Conservation (phyloP, 2,329 filamentous ascomycete species). For the Stemphylium beticola region DNA sequence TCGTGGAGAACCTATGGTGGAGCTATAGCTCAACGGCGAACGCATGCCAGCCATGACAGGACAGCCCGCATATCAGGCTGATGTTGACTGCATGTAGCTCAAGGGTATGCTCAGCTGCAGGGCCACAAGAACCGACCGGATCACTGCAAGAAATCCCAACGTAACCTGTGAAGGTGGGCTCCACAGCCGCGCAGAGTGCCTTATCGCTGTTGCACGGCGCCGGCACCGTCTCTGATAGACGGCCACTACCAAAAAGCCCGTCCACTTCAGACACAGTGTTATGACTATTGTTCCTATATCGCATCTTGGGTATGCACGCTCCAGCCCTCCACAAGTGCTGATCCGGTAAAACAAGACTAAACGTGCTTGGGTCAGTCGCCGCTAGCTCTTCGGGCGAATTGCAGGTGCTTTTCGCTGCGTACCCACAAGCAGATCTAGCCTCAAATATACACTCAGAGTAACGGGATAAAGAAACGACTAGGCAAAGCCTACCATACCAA, state of each 20-base stretch:
- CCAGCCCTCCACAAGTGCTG: slow-evolving; percentile 33
- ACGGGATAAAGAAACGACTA: slow-evolving; percentile 46
- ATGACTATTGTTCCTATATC: slow-evolving; percentile 31
- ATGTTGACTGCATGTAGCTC: slow-evolving; percentile 31
- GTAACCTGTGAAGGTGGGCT: slow-evolving; percentile 24
- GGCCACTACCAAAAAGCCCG: slow-evolving; percentile 19
- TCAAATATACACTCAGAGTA: slow-evolving; percentile 37
- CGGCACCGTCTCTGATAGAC: slow-evolving; percentile 37
- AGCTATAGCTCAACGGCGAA: slow-evolving; percentile 20
- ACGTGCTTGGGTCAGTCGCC: slow-evolving; percentile 19
- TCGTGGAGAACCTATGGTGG: slow-evolving; percentile 19
- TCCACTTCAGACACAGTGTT: slow-evolving; percentile 28
- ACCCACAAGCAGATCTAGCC: slow-evolving; percentile 44
- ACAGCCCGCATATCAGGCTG: slow-evolving; percentile 44
- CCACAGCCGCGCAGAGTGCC: slow-evolving; percentile 35
- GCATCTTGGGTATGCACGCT: slow-evolving; percentile 27
- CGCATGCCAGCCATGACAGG: slow-evolving; percentile 28
- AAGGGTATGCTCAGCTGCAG: slow-evolving; percentile 34
- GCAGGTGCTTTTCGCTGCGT: slow-evolving; percentile 25
- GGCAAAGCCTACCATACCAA: slow-evolving; percentile 38
- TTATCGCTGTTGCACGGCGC: slow-evolving; percentile 49
- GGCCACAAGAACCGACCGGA: slow-evolving; percentile 29
- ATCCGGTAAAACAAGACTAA: slow-evolving; percentile 42
- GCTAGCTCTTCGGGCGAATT: slow-evolving; percentile 23
- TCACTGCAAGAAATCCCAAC: slow-evolving; percentile 29